A percentile compares a stretch with the other conserved stretches of the same genome.
phyloP scores from a whole-genome alignment of 2,329 filamentous ascomycete genomes.

The Karstenula rhodostoma region DNA sequence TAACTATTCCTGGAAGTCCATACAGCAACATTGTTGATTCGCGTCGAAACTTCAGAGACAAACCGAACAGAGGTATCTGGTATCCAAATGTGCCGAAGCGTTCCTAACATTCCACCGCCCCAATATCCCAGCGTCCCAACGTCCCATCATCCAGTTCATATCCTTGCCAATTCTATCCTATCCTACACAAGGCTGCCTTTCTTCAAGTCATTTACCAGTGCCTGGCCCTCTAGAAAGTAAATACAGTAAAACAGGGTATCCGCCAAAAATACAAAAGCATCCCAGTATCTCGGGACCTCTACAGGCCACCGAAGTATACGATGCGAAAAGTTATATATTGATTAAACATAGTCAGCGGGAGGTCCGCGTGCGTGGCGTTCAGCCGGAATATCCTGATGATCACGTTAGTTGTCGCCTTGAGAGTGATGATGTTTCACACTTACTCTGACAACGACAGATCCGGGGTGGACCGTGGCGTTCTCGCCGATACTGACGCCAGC shows the following conservation, averaged over 20 bases:
- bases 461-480: constrained; percentile 62
- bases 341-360: constrained; percentile 45
- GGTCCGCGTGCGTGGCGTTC: constrained; percentile 58
- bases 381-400: constrained; percentile 56
- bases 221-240: constrained; percentile 4
- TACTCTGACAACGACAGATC: constrained; percentile 64
- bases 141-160: constrained; percentile 9
- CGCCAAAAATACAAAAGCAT: constrained; percentile 23
- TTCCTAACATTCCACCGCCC: background rate
- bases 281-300: background rate
- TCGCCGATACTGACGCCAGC: constrained; percentile 63
- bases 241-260: constrained; percentile 33
- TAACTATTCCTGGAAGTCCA: background rate
- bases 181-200: constrained; percentile 13
- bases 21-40: background rate
- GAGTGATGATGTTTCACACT: constrained; percentile 32
- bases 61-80: background rate
- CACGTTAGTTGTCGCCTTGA: constrained; percentile 23
- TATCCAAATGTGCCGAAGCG: background rate
- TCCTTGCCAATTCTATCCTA: constrained; percentile 5
- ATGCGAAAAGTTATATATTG: constrained; percentile 4
- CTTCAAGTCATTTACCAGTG: background rate
- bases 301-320: constrained; percentile 2
- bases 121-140: background rate
- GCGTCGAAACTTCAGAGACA: background rate